Base-by-base conservation (phyloP, 2,329 filamentous ascomycete species). In the Geoglossum cookeanum region DNA sequence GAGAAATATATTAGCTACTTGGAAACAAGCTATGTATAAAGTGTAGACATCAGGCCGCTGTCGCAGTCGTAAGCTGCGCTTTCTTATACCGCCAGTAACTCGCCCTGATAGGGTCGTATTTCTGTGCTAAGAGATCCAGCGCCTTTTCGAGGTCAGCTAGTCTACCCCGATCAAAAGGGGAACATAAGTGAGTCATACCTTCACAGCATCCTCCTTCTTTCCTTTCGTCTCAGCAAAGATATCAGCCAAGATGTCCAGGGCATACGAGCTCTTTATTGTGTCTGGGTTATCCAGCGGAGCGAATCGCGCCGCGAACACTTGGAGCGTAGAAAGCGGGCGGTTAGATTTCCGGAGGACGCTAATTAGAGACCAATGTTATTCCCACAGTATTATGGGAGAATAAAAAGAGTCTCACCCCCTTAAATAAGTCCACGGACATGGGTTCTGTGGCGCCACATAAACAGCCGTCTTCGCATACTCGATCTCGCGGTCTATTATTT, bases 401-500 rank as follows among this genome's bases (percentile, higher is more conserved):
- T 15, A 13, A 13, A 15, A 42, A 9, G n/a, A n/a, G 22, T 4
- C 37, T 55, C 8, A 55, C 42, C 87, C 92, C 35, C 82, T 75
- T 13, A 96, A 74, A 69, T 96, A 98, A 69, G 89, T 92, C 92
- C 92, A 98, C 1, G 89, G 79, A 63, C 86, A 91, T 68, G 89
- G 86, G 69, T 97, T 98, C 75, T 97, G 90, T 51, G 92, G 92
- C 45, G 90, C 89, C 61, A 85, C 74, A 37, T 74, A 69, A 60
- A 94, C 87, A 66, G 85, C 86, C 53, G 77, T 74, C 71, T 87
- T 77, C 5, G 85, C 81, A 66, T 84, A 94, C 60, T 74, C 72
- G 44, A 94, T 69, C 72, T 98, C 92, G 37, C 84, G 75, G 60
- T 89, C 79, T 49, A 92, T 71, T 6, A 88, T 69, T 1, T 76